A percentile compares a stretch with the other conserved stretches of the same genome.
Evolutionary conservation across 2,329 filamentous ascomycete species (phyloP).

Genomic region (Fusarium sp.): DNA sequence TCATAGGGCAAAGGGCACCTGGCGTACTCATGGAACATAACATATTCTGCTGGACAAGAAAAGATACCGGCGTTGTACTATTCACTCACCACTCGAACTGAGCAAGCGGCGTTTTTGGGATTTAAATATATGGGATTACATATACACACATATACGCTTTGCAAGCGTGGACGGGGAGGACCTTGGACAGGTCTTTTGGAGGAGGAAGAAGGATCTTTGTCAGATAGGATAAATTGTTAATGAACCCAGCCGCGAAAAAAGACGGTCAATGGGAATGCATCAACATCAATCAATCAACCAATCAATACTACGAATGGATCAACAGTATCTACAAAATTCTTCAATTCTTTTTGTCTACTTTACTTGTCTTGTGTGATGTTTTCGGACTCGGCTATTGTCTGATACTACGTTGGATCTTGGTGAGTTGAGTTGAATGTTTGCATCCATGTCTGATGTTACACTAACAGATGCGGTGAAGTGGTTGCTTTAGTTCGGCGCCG

Average conservation of each 20-base stretch:
- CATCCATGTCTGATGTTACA: not conserved
- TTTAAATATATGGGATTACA: slow-evolving; percentile 19
- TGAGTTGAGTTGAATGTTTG: not conserved
- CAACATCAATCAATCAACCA: slow-evolving; percentile 3
- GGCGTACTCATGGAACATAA: slow-evolving; percentile 36
- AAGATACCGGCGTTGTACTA: slow-evolving; percentile 35
- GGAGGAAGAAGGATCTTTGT: slow-evolving; percentile 11
- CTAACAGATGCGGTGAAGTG: slow-evolving; percentile 27
- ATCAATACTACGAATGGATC: slow-evolving; percentile 27
- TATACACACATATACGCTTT: slow-evolving; percentile 35
- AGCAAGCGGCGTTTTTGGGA: slow-evolving; percentile 37
- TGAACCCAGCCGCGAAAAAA: slow-evolving; percentile 30
- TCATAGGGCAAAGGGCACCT: slow-evolving; percentile 21
- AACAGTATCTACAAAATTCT: slow-evolving; percentile 22
- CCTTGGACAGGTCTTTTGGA: slow-evolving; percentile 41
- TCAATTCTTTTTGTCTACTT: not conserved
- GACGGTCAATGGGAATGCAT: slow-evolving; percentile 20
- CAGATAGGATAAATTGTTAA: slow-evolving; percentile 42
- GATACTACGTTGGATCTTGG: not conserved
- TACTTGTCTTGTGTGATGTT: not conserved
- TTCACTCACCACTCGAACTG: slow-evolving; percentile 35
- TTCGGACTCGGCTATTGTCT: not conserved
- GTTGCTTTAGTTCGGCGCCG: slow-evolving; percentile 25
- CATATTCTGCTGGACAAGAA: slow-evolving; percentile 38
- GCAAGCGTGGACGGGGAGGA: slow-evolving; percentile 27